Evolutionary conservation across 495 filamentous ascomycete genomes (phyloP).

Genomic region (Annulohypoxylon bovei): DNA sequence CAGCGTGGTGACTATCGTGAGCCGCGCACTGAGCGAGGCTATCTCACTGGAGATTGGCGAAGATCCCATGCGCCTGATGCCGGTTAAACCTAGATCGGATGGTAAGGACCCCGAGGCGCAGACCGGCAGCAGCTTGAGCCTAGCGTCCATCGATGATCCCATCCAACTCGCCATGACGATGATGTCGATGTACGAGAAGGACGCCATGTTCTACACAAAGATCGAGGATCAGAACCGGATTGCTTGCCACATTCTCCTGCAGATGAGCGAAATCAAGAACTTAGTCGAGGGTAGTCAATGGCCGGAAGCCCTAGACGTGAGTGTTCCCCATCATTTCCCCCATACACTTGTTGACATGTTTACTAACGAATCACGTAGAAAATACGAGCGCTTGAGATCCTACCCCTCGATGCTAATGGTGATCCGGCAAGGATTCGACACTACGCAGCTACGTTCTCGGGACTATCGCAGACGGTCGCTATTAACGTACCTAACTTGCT

Average conservation of each 20-base stretch:
- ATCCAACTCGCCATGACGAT: slow-evolving; percentile 80
- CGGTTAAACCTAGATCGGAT: slow-evolving; percentile 72
- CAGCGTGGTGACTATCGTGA: slow-evolving; percentile 86
- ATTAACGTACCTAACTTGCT: slow-evolving; percentile 88
- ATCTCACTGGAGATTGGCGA: slow-evolving; percentile 83
- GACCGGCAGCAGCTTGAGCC: slow-evolving; percentile 71
- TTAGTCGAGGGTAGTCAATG: slow-evolving; percentile 75
- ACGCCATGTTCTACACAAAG: slow-evolving; percentile 75
- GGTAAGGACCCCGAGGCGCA: slow-evolving; percentile 47
- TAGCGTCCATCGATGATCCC: slow-evolving; percentile 89
- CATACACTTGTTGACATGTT: neutral
- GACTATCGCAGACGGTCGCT: slow-evolving; percentile 77
- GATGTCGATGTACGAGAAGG: slow-evolving; percentile 78
- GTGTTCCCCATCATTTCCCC: slow-evolving; percentile 47
- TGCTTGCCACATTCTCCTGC: slow-evolving; percentile 75
- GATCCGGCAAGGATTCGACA: slow-evolving; percentile 77
- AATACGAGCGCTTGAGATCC: slow-evolving; percentile 76
- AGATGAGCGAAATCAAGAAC: slow-evolving; percentile 79
- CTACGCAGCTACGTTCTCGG: slow-evolving; percentile 78
- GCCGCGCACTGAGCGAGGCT: slow-evolving; percentile 87
- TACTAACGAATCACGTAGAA: slow-evolving; percentile 61
- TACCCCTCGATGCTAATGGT: slow-evolving; percentile 77
- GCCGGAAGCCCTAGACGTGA: slow-evolving; percentile 83
- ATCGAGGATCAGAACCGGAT: slow-evolving; percentile 74
- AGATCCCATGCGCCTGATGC: slow-evolving; percentile 76